Percentiles rank a stretch among this genome's conserved stretches.
Conservation (phyloP, 1,284 basidiomycete species). For the Cutaneotrichosporon cyanovorans region DNA sequence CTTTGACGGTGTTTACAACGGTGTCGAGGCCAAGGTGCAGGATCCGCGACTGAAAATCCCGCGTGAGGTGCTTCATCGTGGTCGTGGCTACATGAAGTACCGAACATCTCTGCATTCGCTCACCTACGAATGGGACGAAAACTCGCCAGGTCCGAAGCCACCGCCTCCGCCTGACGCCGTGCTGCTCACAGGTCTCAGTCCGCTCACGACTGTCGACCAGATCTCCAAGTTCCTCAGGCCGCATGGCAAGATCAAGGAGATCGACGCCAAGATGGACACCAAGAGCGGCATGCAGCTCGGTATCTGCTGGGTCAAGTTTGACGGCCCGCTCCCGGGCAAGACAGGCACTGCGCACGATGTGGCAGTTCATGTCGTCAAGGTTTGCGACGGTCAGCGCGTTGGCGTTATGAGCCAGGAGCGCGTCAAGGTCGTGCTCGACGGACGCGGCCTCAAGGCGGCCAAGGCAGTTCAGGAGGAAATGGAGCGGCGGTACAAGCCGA, state of each 20-base stretch:
- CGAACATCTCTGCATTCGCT: constrained; percentile 25
- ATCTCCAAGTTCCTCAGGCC: constrained; percentile 62
- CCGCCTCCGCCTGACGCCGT: constrained; percentile 57
- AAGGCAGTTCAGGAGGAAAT: constrained; percentile 50
- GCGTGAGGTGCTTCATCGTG: constrained; percentile 20
- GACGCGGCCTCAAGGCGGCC: constrained; percentile 41
- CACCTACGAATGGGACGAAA: constrained; percentile 57
- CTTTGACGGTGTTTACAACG: constrained; percentile 31
- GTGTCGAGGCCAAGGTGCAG: constrained; percentile 18
- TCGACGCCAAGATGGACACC: constrained; percentile 73
- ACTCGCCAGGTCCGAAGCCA: constrained; percentile 68
- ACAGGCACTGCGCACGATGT: constrained; percentile 38
- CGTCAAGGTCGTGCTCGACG: constrained; percentile 47
- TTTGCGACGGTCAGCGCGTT: constrained; percentile 45
- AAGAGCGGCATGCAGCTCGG: constrained; percentile 75
- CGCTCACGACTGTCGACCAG: constrained; percentile 59
- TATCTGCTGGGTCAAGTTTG: constrained; percentile 68
- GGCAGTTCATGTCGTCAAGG: constrained; percentile 37
- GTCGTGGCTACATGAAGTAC: constrained; percentile 29
- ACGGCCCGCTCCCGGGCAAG: constrained; percentile 25
- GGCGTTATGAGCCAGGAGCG: constrained; percentile 31
- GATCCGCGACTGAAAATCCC: constrained; percentile 32
- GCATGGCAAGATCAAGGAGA: constrained; percentile 62
- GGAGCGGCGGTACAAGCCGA: constrained; percentile 53
- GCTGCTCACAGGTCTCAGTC: constrained; percentile 64